Evolutionary conservation across 2,329 filamentous ascomycete species (phyloP).

Genomic region (Stemphylium vesicarium): DNA sequence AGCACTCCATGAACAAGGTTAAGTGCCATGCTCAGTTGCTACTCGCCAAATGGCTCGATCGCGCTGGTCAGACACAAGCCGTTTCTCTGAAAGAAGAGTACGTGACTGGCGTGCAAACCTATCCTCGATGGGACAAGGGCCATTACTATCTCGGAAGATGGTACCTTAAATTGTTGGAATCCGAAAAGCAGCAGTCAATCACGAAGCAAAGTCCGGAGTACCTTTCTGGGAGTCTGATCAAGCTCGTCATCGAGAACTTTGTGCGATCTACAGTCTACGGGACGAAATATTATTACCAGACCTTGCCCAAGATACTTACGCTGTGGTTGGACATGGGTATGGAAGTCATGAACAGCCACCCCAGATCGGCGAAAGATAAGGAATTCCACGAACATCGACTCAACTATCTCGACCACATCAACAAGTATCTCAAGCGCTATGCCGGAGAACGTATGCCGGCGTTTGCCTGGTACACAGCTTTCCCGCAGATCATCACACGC

Average conservation of each 20-base stretch:
- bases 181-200: slow-evolving; percentile 77
- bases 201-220: slow-evolving; percentile 68
- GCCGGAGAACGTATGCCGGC: slow-evolving; percentile 69
- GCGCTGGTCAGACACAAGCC: slow-evolving; percentile 89
- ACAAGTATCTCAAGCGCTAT: slow-evolving; percentile 81
- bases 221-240: slow-evolving; percentile 81
- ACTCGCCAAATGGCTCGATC: slow-evolving; percentile 95
- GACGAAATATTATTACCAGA: slow-evolving; percentile 96
- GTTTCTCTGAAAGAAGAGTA: slow-evolving; percentile 75
- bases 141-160: slow-evolving; percentile 97
- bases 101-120: slow-evolving; percentile 75
- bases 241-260: slow-evolving; percentile 93
- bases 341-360: slow-evolving; percentile 58
- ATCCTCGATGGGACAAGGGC: slow-evolving; percentile 85
- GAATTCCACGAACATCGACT: slow-evolving; percentile 40
- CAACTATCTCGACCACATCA: slow-evolving; percentile 41
- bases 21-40: slow-evolving; percentile 83
- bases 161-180: slow-evolving; percentile 94
- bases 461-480: slow-evolving; percentile 79
- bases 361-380: slow-evolving; percentile 34
- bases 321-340: slow-evolving; percentile 93
- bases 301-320: slow-evolving; percentile 86
- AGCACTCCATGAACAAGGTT: slow-evolving; percentile 60
- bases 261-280: slow-evolving; percentile 84
- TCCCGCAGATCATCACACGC: slow-evolving; percentile 94